Conservation (phyloP, 176 grass and related monocot species). For the Carex parvula region DNA sequence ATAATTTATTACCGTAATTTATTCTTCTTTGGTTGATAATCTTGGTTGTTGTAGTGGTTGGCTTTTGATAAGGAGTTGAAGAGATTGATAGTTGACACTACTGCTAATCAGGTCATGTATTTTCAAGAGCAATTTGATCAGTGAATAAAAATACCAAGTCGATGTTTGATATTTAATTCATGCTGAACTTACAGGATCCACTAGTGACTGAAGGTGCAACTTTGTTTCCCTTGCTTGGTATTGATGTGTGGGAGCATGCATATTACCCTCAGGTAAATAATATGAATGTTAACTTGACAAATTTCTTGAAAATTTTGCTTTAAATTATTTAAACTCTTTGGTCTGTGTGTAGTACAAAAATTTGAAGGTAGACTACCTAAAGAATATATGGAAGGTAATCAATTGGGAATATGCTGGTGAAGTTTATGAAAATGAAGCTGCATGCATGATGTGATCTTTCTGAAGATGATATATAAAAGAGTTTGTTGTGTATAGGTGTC, state of each 20-base stretch:
- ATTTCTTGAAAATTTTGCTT: neutral
- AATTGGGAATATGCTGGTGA: conserved; percentile 35
- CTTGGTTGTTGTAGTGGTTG: conserved; percentile 52
- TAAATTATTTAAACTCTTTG: neutral
- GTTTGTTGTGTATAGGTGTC: neutral
- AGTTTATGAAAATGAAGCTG: conserved; percentile 29
- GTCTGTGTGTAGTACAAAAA: conserved; percentile 34
- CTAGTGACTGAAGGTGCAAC: conserved; percentile 71
- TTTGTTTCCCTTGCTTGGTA: conserved; percentile 77
- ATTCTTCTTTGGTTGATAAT: conserved; percentile 11
- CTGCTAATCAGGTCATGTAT: conserved; percentile 72
- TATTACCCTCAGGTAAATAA: conserved; percentile 87
- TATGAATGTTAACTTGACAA: too few species aligned
- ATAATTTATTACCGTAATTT: neutral
- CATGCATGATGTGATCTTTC: neutral
- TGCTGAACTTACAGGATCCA: conserved; percentile 46
- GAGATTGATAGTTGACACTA: conserved; percentile 84
- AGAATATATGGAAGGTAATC: conserved; percentile 39
- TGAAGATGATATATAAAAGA: neutral
- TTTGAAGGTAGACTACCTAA: conserved; percentile 33
- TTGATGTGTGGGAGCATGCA: conserved; percentile 98
- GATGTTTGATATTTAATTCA: conserved; percentile 6
- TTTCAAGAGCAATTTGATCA: neutral
- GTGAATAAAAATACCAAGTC: neutral
- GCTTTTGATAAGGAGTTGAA: conserved; percentile 82